These are phyloP conservation scores for Penicillium sp. DNA, from an alignment of 2,329 filamentous ascomycete genomes.

Conservation along the genomic window DNA sequence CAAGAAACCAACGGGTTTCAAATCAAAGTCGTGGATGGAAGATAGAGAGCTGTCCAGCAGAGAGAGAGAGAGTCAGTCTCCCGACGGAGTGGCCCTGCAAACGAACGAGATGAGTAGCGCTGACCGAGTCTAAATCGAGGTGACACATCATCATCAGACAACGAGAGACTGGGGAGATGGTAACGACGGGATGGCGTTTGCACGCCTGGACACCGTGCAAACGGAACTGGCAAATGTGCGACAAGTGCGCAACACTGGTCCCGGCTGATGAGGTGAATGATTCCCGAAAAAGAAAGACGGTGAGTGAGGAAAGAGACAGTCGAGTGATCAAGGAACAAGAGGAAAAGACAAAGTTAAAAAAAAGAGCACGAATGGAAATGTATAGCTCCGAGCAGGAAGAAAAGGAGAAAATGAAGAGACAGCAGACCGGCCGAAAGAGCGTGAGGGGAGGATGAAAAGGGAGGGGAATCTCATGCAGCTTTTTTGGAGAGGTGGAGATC, in stretches of 20 bases:
- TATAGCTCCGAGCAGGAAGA: neutral
- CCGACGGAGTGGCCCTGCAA: neutral
- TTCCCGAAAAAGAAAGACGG: neutral
- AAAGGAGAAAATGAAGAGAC: neutral
- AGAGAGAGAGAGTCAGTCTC: slow-evolving; percentile 12
- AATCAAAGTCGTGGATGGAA: slow-evolving; percentile 14
- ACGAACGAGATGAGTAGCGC: slow-evolving; percentile 2
- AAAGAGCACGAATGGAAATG: neutral
- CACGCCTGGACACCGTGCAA: slow-evolving; percentile 8
- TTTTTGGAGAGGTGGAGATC: slow-evolving; percentile 1
- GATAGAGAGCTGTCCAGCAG: slow-evolving; percentile 8
- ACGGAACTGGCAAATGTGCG: neutral
- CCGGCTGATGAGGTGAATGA: neutral
- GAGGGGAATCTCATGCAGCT: slow-evolving; percentile 2
- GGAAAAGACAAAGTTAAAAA: neutral
- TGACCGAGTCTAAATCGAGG: slow-evolving; percentile 5
- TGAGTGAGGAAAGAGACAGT: slow-evolving; percentile 2
- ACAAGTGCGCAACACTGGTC: neutral
- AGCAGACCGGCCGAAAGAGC: neutral
- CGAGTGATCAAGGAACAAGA: neutral
- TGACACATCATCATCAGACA: slow-evolving; percentile 18
- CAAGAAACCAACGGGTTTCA: slow-evolving; percentile 5
- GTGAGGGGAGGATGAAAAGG: slow-evolving; percentile 3
- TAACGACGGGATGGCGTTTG: slow-evolving; percentile 13
- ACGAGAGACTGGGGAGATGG: neutral